Percentiles rank a stretch among this genome's conserved stretches.
phyloP scores from a whole-genome alignment of 2,329 filamentous ascomycete species.

The Nemania bipapillata region DNA sequence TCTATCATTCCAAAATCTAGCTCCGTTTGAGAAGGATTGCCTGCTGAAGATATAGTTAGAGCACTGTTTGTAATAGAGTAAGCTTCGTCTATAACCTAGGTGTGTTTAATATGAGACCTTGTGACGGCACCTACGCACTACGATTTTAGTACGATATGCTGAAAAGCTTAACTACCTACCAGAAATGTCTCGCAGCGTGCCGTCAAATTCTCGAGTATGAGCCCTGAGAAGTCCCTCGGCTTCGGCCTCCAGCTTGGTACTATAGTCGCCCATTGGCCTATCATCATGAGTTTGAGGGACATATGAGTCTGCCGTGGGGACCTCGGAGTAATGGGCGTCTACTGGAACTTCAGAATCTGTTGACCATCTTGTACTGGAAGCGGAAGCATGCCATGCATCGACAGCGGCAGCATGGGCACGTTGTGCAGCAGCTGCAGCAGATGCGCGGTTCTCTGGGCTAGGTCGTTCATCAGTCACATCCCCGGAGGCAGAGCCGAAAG shows the following conservation, averaged over 20 bases:
- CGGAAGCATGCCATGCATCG: conserved; percentile 47
- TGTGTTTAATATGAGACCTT: background rate
- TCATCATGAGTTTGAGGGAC: background rate
- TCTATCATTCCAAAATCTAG: conserved; percentile 7
- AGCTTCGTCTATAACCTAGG: background rate
- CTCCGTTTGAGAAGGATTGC: conserved; percentile 7
- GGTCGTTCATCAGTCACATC: conserved; percentile 38
- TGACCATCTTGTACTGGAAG: conserved; percentile 44
- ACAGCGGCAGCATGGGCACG: conserved; percentile 54
- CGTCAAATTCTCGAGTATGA: conserved; percentile 27
- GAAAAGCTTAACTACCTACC: conserved; percentile 7
- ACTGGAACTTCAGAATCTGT: conserved; percentile 28
- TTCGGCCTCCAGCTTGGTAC: conserved; percentile 28
- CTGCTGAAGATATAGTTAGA: conserved; percentile 18
- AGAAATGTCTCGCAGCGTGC: conserved; percentile 10
- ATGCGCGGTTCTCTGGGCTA: conserved; percentile 27
- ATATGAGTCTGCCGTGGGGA: conserved; percentile 17
- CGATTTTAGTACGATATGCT: background rate
- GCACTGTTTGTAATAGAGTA: background rate
- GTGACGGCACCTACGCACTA: background rate
- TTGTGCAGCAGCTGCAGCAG: conserved; percentile 54
- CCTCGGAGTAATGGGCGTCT: conserved; percentile 28
- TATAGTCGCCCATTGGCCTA: background rate
- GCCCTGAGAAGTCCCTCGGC: conserved; percentile 39
- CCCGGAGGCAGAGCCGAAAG: conserved; percentile 48